Evolutionary conservation across 371 early-diverging fungal genomes (phyloP).

Genomic region (Mucor racemosus): DNA sequence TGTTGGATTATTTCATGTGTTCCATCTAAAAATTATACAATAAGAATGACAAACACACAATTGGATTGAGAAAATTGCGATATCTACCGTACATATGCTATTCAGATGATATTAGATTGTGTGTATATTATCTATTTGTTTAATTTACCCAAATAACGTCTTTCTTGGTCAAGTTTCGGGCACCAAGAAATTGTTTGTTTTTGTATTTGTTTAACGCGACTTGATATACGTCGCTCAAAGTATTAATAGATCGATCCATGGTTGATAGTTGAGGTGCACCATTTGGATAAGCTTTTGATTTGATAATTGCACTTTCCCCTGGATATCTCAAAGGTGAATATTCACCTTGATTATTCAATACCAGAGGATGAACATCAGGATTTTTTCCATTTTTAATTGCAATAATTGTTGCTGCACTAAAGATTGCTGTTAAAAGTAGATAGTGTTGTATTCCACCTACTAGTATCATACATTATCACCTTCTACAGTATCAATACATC

Average conservation of each 20-base stretch:
- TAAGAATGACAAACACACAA: no score
- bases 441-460: no score
- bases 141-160: no score
- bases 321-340: constrained; percentile 34
- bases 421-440: constrained; percentile 24
- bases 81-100: no score
- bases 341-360: constrained; percentile 63
- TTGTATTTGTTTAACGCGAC: constrained; percentile 21
- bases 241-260: constrained; percentile 29
- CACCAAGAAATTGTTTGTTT: constrained; percentile 17
- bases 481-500: no score
- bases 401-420: constrained; percentile 24
- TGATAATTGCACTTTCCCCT: constrained; percentile 63
- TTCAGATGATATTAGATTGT: no score
- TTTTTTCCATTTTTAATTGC: constrained; percentile 46
- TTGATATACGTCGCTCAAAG: constrained; percentile 45
- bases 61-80: no score
- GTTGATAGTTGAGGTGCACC: constrained; percentile 34
- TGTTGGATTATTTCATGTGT: neutral
- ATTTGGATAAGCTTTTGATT: constrained; percentile 59
- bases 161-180: neutral
- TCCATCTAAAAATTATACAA: constrained; percentile 16
- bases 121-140: no score
- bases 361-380: constrained; percentile 73
- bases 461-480: no score